These are phyloP conservation scores for Colletotrichum scovillei DNA, from an alignment of 2,329 filamentous ascomycete genomes.

Conservation along the genomic window DNA sequence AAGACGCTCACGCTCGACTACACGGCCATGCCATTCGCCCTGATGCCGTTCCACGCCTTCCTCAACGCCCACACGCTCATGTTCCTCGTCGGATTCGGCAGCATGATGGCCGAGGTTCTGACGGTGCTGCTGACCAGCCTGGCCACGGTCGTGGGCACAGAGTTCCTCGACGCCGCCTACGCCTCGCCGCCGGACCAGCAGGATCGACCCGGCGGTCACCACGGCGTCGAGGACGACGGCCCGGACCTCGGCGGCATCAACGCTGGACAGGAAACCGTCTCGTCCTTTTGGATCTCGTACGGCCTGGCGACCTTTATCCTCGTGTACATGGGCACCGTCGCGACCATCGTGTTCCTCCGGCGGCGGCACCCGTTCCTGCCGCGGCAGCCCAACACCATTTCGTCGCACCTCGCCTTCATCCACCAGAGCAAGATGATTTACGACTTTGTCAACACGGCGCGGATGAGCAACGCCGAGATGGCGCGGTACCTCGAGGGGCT, in stretches of 20 bases:
- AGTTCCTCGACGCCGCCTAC: constrained; percentile 59
- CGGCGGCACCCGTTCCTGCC: constrained; percentile 79
- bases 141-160: constrained; percentile 71
- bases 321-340: constrained; percentile 71
- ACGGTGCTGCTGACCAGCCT: constrained; percentile 77
- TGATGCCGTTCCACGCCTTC: constrained; percentile 70
- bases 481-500: constrained; percentile 66
- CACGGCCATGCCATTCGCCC: constrained; percentile 76
- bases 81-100: constrained; percentile 76
- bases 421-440: constrained; percentile 85
- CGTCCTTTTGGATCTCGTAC: constrained; percentile 76
- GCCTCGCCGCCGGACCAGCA: constrained; percentile 19
- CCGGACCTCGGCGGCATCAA: constrained; percentile 48
- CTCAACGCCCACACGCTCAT: constrained; percentile 74
- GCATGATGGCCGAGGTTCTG: constrained; percentile 78
- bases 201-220: no score
- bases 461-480: constrained; percentile 71
- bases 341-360: constrained; percentile 68
- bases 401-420: constrained; percentile 80
- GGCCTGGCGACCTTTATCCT: constrained; percentile 71
- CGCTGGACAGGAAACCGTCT: constrained; percentile 68
- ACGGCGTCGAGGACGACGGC: background rate
- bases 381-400: constrained; percentile 82
- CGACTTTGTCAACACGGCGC: constrained; percentile 78
- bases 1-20: constrained; percentile 78